Evolutionary conservation across 192 early-diverging fungal species (phyloP), one percentile per base, ranked within the genome.

Genomic region (Linnemannia exigua): DNA sequence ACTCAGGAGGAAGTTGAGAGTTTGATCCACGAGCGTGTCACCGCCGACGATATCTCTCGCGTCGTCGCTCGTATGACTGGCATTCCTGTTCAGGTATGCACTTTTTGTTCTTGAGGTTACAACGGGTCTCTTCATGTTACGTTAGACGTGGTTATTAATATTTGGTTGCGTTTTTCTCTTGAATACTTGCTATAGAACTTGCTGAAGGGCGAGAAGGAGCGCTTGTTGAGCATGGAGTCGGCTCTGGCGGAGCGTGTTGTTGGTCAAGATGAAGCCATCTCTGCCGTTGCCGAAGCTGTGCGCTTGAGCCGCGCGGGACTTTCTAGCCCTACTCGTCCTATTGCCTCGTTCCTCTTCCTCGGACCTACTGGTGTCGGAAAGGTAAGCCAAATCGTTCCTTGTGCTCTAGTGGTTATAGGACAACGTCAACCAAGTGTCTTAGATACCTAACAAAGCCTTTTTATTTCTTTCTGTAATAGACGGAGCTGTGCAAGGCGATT

Each of bases 351-450:
- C 72, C 91, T 96, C 77, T 96, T 96, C 89, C 89, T 95, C 38
- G 95, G 95, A 51, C 95, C 95, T 47, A 96, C 95, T n/a, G 95
- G 95, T 61, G 93, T 94, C 38, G 95, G 95, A 72, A 96, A 96
- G 77, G 82, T 84, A 84, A 77, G 50, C 11, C 6, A 44, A 22
- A 19, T 25, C 35, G 1, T 46, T 46, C 28, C 54, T 7, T 48
- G 20, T 22, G 1, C 15, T 47, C 9, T 20, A 19, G 22, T 73
- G n/a, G n/a, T n/a, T 33, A 25, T 33, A 17, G 67, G 37, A 1
- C 48, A n/a, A 31, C 47, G 12, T 36, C 2, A 5, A 44, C 41
- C 41, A 44, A 44, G 3, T 6, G 5, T 9, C 41, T 6, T 9
- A 44, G 41, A 44, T 44, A 44, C 12, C 41, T 66, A 48, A 61